Evolutionary conservation across 768 basidiomycete genomes (phyloP).

Genomic region (Leccinum subtestaceum): DNA sequence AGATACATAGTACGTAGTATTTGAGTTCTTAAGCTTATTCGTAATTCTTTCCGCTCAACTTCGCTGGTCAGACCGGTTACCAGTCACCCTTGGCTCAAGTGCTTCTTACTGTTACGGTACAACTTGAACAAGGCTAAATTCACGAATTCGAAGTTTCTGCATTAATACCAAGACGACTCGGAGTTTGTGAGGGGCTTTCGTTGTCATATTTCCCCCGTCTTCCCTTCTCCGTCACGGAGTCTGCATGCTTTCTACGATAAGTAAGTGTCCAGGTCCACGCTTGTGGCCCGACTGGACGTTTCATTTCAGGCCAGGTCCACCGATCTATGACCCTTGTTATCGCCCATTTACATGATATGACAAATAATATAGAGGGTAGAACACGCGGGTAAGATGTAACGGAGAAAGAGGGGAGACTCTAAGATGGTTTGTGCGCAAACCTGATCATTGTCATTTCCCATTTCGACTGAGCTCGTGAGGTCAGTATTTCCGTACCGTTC

Average conservation of each 20-base stretch:
- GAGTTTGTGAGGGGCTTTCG: no score
- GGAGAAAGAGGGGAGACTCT: not conserved
- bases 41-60: not conserved
- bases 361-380: not conserved
- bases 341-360: not conserved
- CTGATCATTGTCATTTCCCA: not conserved
- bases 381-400: not conserved
- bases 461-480: not conserved
- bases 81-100: no score
- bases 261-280: not conserved
- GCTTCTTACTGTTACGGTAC: not conserved
- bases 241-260: not conserved
- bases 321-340: not conserved
- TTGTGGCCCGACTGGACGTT: not conserved
- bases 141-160: no score
- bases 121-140: not conserved
- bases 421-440: not conserved
- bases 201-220: not conserved
- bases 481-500: not conserved
- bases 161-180: no score
- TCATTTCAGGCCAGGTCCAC: not conserved
- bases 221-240: not conserved
- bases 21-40: not conserved
- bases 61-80: not conserved
- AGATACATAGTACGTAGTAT: not conserved